A percentile compares a stretch with the other conserved stretches of the same genome.
These are phyloP conservation scores for Sparassis latifolia DNA, from an alignment of 1,284 basidiomycete genomes.

Conservation along the genomic window DNA sequence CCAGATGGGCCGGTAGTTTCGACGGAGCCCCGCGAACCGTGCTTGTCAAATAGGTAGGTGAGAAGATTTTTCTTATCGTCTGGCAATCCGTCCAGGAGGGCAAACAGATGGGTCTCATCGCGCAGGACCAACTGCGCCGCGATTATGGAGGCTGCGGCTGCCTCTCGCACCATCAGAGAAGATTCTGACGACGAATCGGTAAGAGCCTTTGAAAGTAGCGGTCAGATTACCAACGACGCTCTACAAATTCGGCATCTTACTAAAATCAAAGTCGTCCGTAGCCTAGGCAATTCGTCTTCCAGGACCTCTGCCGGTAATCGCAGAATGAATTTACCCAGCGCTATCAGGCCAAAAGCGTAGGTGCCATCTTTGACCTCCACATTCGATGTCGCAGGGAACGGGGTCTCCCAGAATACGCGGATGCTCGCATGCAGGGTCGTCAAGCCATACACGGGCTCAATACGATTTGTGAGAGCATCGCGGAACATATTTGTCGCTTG, in stretches of 20 bases:
- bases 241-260: slow-evolving; percentile 34
- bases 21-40: slow-evolving; percentile 49
- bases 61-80: slow-evolving; percentile 83
- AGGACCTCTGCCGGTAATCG: slow-evolving; percentile 74
- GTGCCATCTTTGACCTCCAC: slow-evolving; percentile 53
- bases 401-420: slow-evolving; percentile 51
- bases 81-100: slow-evolving; percentile 69
- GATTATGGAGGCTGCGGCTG: slow-evolving; percentile 74
- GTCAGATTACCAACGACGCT: not conserved
- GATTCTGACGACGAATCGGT: slow-evolving; percentile 46
- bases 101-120: slow-evolving; percentile 75
- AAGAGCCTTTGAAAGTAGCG: slow-evolving; percentile 43
- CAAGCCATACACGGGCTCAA: slow-evolving; percentile 78
- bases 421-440: slow-evolving; percentile 72
- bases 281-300: slow-evolving; percentile 76
- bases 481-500: slow-evolving; percentile 77
- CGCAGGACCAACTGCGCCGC: slow-evolving; percentile 72
- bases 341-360: slow-evolving; percentile 76
- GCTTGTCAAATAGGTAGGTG: slow-evolving; percentile 81
- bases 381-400: slow-evolving; percentile 34
- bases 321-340: slow-evolving; percentile 73
- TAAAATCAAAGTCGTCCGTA: slow-evolving; percentile 60
- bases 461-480: slow-evolving; percentile 58
- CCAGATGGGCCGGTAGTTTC: slow-evolving; percentile 26
- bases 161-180: slow-evolving; percentile 72